Base-by-base conservation (phyloP, 345 rosid genomes). In the Populus davidiana region DNA sequence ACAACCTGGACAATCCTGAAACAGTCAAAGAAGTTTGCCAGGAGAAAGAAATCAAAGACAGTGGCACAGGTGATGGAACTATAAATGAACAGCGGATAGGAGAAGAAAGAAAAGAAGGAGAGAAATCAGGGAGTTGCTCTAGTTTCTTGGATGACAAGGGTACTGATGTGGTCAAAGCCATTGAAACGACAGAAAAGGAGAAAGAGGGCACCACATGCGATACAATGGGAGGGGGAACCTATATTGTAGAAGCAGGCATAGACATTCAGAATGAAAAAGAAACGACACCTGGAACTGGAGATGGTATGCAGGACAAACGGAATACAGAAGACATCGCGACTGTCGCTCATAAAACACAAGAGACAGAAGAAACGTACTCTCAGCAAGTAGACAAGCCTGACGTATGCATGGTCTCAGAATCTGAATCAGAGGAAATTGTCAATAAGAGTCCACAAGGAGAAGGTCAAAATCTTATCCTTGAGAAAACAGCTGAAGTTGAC, bases 1-100 rank as follows among this genome's bases (percentile, higher is more conserved):
- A 77, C 70, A 76, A 71, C 69, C 49, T 77, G 72, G 80, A 86
- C 62, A 66, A 29, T 23, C 69, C 56, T 71, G 81, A 76, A 72
- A 65, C 64, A 16, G 18, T 72, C 31, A 63, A 18, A 5, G 67
- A 69, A 18, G 59, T 78, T 25, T 36, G 39, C 71, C 11, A 12
- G 27, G 33, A 68, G 69, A 56, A 25, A 67, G 80, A 75, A 74
- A 52, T 20, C 27, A 36, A 31, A 43, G 21, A 27, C 59, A 31
- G 11, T 20, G n/a, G 33, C 23, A 14, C 17, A 3, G 39, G 35
- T 9, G 49, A 59, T 49, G 76, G 62, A 47, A 39, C 70, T 27
- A 31, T 33, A 25, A 23, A 62, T 73, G 86, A 80, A 33, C 72
- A 14, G 18, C 44, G 6, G 44, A 18, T 36, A 23, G 33, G 44